Evolutionary conservation across 2,329 filamentous ascomycete species (phyloP), one percentile per base, ranked within the genome.

Genomic region (Pseudogymnoascus sp.): DNA sequence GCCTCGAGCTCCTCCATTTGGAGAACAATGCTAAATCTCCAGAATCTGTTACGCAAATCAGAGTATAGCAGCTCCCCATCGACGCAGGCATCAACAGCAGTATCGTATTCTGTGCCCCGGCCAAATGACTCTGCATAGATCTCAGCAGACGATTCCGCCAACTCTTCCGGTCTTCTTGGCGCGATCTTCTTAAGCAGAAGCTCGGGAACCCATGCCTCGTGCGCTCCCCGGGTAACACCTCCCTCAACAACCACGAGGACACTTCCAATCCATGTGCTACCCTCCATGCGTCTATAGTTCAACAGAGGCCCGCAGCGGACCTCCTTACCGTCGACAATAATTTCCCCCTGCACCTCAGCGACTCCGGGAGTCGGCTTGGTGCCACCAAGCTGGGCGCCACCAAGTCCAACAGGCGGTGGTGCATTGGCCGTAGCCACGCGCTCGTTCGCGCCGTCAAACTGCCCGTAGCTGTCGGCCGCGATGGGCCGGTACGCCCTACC

Each of bases 1-100:
- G 86, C 81, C 78, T 96, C 91, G 65, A 75, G 77, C 12, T 80
- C 75, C 62, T 84, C 84, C 66, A 99, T 83, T 67, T 93, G 89
- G 39, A 96, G 84, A 68, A 86, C 82, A 34, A 99, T 75, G 69
- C 89, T 88, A 76, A 97, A 99, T 64, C 88, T 84, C 95, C 95
- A 99, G 75, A 99, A 99, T 0, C 93, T 97, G 81, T 87, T 77
- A 76, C 82, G 77, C 59, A 77, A 75, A 70, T 88, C 81, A 73
- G 88, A 83, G 86, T 88, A 78, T 77, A 93, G 73, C 81, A 82
- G 77, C 75, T 79, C 69, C 80, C 80, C 73, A 74, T 77, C 71
- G 79, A 91, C 64, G 78, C 69, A 70, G 63, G 67, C 72, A 60
- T 68, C 65, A 21, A 70, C 71, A 29, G 57, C 66, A 64, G 57